phyloP scores from a whole-genome alignment of 2,329 filamentous ascomycete species.

The Penicillium sp. region DNA sequence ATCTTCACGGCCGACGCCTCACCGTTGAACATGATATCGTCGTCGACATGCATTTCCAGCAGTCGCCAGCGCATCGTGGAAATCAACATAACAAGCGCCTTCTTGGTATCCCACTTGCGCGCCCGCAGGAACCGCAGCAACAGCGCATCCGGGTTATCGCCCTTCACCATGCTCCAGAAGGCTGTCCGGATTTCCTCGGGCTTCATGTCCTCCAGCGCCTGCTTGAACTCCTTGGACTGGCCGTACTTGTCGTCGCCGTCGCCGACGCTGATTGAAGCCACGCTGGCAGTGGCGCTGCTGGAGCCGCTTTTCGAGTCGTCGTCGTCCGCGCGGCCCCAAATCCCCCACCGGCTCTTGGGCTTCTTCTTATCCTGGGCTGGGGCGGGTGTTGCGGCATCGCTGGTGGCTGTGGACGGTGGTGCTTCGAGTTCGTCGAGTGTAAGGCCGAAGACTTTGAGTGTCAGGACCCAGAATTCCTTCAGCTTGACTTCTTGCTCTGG shows the following conservation, averaged over 20 bases:
- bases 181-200: constrained; percentile 76
- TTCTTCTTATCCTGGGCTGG: constrained; percentile 53
- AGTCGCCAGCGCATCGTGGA: constrained; percentile 91
- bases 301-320: constrained; percentile 31
- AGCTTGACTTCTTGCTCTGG: constrained; percentile 84
- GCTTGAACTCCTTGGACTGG: constrained; percentile 79
- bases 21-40: constrained; percentile 76
- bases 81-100: constrained; percentile 89
- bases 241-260: constrained; percentile 87
- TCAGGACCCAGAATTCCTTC: constrained; percentile 76
- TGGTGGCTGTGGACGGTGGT: constrained; percentile 13
- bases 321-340: constrained; percentile 57
- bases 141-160: constrained; percentile 86
- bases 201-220: constrained; percentile 71
- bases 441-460: constrained; percentile 74
- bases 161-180: constrained; percentile 93
- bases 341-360: constrained; percentile 67
- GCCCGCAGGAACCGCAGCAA: constrained; percentile 79
- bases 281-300: constrained; percentile 37
- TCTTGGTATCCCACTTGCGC: constrained; percentile 94
- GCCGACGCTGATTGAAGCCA: constrained; percentile 38
- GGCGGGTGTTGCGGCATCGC: constrained; percentile 19
- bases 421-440: constrained; percentile 26
- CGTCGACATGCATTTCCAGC: constrained; percentile 80
- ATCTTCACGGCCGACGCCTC: constrained; percentile 65